Evolutionary conservation across 1,284 basidiomycete species (phyloP).

Genomic region (Thecaphora frezii): DNA sequence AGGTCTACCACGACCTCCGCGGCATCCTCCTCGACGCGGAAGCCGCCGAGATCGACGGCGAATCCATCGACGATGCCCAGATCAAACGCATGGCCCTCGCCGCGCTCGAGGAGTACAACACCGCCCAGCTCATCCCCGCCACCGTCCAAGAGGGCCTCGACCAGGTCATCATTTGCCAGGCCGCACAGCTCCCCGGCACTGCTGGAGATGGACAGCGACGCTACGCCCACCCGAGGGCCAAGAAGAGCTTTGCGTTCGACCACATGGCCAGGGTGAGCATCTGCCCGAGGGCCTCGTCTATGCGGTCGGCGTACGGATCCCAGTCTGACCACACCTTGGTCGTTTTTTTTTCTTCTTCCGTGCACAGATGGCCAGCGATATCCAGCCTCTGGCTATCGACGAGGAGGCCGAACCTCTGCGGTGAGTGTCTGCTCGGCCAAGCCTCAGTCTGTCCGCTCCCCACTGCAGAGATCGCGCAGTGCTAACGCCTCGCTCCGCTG

Average conservation of each 20-base stretch:
- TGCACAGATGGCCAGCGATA: conserved; percentile 11
- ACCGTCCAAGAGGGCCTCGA: conserved; percentile 8
- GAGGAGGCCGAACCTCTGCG: conserved; percentile 9
- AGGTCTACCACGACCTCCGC: conserved; percentile 43
- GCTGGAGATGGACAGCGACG: conserved; percentile 9
- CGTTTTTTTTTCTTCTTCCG: too few relatives aligned
- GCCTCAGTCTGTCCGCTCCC: too few relatives aligned
- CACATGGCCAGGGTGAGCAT: conserved; percentile 18
- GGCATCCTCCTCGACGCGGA: conserved; percentile 36
- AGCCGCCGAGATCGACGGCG: conserved; percentile 11
- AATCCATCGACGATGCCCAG: conserved; percentile 18
- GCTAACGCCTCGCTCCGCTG: too few relatives aligned
- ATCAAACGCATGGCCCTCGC: conserved; percentile 21
- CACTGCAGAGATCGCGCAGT: too few relatives aligned
- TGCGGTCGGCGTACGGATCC: too few relatives aligned
- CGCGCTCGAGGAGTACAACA: conserved; percentile 42
- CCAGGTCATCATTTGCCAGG: conserved; percentile 30
- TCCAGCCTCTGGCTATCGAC: conserved; percentile 9
- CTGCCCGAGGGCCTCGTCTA: too few relatives aligned
- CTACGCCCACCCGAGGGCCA: conserved; percentile 24
- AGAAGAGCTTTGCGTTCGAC: conserved; percentile 29
- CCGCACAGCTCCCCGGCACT: conserved; percentile 9
- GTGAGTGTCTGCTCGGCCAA: too few relatives aligned
- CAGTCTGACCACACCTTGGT: too few relatives aligned
- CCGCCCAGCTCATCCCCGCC: conserved; percentile 34